These are phyloP conservation scores for Pichia ethanolica DNA, from an alignment of 805 yeast genomes.

Conservation along the genomic window DNA sequence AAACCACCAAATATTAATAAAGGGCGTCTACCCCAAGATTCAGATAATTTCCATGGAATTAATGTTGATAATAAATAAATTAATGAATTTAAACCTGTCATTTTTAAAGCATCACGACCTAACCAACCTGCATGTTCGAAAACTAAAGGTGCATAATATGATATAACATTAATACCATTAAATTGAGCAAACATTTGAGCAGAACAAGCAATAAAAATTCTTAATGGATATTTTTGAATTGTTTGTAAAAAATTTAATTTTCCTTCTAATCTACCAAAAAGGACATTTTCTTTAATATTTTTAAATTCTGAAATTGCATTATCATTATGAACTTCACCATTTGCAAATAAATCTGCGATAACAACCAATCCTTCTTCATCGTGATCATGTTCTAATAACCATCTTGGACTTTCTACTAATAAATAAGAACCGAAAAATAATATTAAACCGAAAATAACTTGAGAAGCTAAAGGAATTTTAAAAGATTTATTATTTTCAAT, in stretches of 20 bases:
- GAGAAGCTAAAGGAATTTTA: conserved; percentile 47
- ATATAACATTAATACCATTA: conserved; percentile 87
- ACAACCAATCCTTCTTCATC: conserved; percentile 81
- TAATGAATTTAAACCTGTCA: conserved; percentile 77
- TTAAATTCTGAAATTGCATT: conserved; percentile 67
- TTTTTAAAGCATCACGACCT: conserved; percentile 78
- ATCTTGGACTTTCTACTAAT: conserved; percentile 83
- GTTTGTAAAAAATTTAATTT: conserved; percentile 67
- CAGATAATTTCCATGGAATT: conserved; percentile 89
- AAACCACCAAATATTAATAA: conserved; percentile 71
- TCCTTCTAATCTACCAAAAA: conserved; percentile 74
- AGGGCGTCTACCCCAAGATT: conserved; percentile 88
- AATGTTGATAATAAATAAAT: conserved; percentile 55
- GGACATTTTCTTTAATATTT: conserved; percentile 72
- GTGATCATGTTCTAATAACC: conserved; percentile 77
- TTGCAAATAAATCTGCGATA: conserved; percentile 73
- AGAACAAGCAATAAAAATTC: conserved; percentile 82
- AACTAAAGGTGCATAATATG: conserved; percentile 89
- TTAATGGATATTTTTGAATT: conserved; percentile 65
- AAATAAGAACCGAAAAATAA: conserved; percentile 68
- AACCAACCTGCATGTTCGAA: conserved; percentile 95
- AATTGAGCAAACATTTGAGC: conserved; percentile 90
- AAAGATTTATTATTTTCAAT: conserved; percentile 42
- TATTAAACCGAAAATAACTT: conserved; percentile 58
- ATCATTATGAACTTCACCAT: conserved; percentile 66